phyloP scores from a whole-genome alignment of 75 land plant genomes.

The Picea glauca region DNA sequence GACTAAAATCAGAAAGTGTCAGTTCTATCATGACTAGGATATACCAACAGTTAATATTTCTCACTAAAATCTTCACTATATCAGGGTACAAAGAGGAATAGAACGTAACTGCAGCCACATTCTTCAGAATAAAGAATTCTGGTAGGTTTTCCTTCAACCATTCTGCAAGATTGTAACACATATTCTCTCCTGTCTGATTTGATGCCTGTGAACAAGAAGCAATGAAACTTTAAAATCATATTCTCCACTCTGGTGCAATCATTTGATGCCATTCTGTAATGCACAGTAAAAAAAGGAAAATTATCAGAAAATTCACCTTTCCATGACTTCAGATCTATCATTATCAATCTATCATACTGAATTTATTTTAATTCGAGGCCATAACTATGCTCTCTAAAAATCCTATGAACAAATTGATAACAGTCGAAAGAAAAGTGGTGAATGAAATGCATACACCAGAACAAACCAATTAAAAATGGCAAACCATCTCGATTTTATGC shows the following conservation, averaged over 20 bases:
- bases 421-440: too few relatives aligned
- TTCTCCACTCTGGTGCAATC: neutral
- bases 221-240: neutral
- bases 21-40: neutral
- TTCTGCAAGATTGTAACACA: conserved; percentile 38
- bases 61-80: neutral
- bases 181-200: conserved; percentile 34
- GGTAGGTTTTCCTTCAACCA: conserved; percentile 44
- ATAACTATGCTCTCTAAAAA: too few relatives aligned
- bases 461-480: too few relatives aligned
- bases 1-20: too few relatives aligned
- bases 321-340: neutral
- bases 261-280: neutral
- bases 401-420: too few relatives aligned
- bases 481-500: too few relatives aligned
- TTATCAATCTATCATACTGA: neutral
- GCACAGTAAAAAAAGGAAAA: neutral
- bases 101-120: conserved; percentile 2
- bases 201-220: conserved; percentile 20
- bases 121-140: conserved; percentile 24
- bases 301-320: conserved; percentile 3
- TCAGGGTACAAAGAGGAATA: neutral
- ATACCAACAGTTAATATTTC: neutral
- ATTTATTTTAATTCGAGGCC: too few relatives aligned
- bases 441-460: too few relatives aligned